Evolutionary conservation across 352 stramenopile genomes (phyloP), one percentile per base, ranked within the genome.

Genomic region (Globisporangium cylindrosporum): DNA sequence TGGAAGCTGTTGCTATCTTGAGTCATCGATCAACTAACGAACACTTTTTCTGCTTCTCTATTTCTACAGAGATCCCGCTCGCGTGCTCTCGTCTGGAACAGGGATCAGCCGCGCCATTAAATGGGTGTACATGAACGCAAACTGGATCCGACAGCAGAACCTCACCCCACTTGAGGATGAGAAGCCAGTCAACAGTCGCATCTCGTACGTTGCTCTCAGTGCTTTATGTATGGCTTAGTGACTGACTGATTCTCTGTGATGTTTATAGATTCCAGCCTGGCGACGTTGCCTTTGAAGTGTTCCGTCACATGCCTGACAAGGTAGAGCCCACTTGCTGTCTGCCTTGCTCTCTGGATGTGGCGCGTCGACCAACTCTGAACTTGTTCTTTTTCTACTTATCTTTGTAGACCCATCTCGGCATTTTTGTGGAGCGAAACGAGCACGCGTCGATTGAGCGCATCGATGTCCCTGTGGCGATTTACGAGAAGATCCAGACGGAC

Each of bases 271-370:
- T 96, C 38, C 68, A 67, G 32, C 62, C 74, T 48, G 77, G 77
- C 1, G 85, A 96, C 60, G 63, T 81, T 51, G 86, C 80, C 0
- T 96, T 94, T 61, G 78, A 93, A 70, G 87, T 96, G 51, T 96
- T 96, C 58, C 85, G 86, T 1, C 85, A 96, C 69, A 91, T 96
- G 74, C 88, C 88, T 0, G 85, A 96, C 64, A 96, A 96, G 78
- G 81, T 90, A 73, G 64, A 41, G 25, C 12, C 5, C 9, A 18
- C 54, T 38, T 55, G 22, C 25, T 61, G 29, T 43, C 43, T 55
- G 5, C n/a, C n/a, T 56, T 57, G 14, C 36, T 18, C 29, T n/a
- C 9, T 9, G 6, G 4, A 8, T 8, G 20, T 20, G 8, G 1
- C 3, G 6, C 3, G 20, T 36, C 36, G 15, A 32, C 59, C 14